A percentile compares a stretch with the other conserved stretches of the same genome.
phyloP scores from a whole-genome alignment of 2,329 filamentous ascomycete species.

The Colletotrichum liriopes region DNA sequence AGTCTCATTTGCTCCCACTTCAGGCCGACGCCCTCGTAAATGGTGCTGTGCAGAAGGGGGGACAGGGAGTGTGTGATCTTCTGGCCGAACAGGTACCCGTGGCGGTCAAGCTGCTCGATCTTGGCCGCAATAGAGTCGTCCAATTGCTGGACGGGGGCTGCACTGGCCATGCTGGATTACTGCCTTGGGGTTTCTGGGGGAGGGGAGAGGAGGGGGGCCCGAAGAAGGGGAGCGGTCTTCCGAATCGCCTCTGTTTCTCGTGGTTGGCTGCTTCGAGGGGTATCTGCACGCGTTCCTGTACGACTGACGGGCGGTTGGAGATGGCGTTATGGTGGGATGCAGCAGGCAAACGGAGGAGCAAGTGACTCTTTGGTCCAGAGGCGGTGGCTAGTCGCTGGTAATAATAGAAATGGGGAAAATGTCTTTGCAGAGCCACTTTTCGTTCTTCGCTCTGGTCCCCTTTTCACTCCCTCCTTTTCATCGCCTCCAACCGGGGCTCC shows the following conservation, averaged over 20 bases:
- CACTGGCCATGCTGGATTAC: conserved; percentile 20
- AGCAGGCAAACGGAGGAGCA: neutral
- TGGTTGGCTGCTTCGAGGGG: neutral
- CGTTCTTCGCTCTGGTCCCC: conserved; percentile 20
- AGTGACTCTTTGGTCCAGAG: neutral
- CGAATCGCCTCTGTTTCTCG: neutral
- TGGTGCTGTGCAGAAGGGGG: conserved; percentile 67
- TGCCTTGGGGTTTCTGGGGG: conserved; percentile 1
- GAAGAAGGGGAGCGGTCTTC: neutral
- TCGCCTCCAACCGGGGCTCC: neutral
- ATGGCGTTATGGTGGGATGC: conserved; percentile 7
- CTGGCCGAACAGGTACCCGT: conserved; percentile 72
- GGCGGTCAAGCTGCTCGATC: conserved; percentile 55
- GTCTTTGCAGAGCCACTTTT: conserved; percentile 30
- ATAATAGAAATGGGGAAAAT: conserved; percentile 22
- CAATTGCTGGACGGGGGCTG: conserved; percentile 25
- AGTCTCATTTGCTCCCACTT: conserved; percentile 68
- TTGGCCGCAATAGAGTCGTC: conserved; percentile 35
- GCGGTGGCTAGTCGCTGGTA: neutral
- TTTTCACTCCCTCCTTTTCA: neutral
- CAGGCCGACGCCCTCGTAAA: conserved; percentile 67
- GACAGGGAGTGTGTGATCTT: conserved; percentile 71
- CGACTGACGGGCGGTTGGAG: neutral
- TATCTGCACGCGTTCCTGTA: conserved; percentile 10
- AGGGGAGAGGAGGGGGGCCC: neutral